Evolutionary conservation across 257 asterid genomes (phyloP).

Genomic region (Jacaranda mimosifolia): DNA sequence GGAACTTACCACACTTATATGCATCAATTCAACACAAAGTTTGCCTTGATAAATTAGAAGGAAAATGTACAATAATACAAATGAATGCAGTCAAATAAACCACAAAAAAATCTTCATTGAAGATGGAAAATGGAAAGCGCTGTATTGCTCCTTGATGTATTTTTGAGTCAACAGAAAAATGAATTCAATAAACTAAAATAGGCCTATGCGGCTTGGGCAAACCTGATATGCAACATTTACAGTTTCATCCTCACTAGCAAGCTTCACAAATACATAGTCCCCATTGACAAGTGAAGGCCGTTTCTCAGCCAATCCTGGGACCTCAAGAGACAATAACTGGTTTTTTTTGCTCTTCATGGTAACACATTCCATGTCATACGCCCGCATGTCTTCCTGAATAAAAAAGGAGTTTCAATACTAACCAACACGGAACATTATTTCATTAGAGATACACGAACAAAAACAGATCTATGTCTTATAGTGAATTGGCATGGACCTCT

Average conservation of each 20-base stretch:
- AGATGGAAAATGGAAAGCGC: no score
- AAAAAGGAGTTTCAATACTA: constrained; percentile 24
- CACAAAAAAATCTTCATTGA: neutral
- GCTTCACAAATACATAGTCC: constrained; percentile 66
- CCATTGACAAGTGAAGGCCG: constrained; percentile 93
- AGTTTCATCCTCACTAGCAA: constrained; percentile 51
- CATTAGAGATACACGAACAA: constrained; percentile 2
- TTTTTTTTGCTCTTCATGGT: constrained; percentile 55
- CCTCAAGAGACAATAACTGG: constrained; percentile 76
- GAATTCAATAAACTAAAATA: constrained; percentile 21
- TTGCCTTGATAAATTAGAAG: neutral
- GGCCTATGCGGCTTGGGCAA: constrained; percentile 30
- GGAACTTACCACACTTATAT: neutral
- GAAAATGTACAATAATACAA: neutral
- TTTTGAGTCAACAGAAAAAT: neutral
- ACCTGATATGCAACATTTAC: constrained; percentile 62
- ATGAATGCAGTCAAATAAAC: neutral
- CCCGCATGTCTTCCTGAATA: constrained; percentile 81
- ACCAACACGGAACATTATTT: constrained; percentile 16
- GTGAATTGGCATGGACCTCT: constrained; percentile 63
- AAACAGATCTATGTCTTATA: neutral
- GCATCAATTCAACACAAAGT: constrained; percentile 11
- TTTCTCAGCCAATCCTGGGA: constrained; percentile 97
- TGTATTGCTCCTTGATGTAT: no score
- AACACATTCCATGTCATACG: constrained; percentile 80